These are phyloP conservation scores for Ailanthus altissimus DNA, from an alignment of 345 rosid species.

Conservation along the genomic window DNA sequence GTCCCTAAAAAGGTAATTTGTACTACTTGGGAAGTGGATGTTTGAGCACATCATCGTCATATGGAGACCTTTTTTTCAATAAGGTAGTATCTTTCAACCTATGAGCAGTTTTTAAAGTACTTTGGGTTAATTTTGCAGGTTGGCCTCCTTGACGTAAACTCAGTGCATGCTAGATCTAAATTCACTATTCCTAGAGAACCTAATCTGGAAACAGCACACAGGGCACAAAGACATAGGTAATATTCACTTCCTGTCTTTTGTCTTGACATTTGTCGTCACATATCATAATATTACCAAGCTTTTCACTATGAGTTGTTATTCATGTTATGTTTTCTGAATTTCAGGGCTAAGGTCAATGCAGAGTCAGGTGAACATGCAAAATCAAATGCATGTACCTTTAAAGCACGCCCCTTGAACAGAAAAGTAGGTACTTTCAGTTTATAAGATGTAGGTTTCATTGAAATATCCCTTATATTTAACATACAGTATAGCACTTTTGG, in stretches of 20 bases:
- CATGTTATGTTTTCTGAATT: slow-evolving; percentile 24
- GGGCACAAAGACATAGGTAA: slow-evolving; percentile 55
- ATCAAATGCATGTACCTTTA: slow-evolving; percentile 31
- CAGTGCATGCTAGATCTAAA: slow-evolving; percentile 28
- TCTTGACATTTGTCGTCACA: neutral
- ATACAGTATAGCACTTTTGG: neutral
- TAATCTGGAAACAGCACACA: slow-evolving; percentile 52
- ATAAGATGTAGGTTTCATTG: neutral
- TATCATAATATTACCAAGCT: neutral
- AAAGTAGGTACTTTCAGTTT: slow-evolving; percentile 42
- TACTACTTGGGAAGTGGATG: neutral
- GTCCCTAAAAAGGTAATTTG: slow-evolving; percentile 38
- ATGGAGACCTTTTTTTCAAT: neutral
- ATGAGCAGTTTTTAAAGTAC: slow-evolving; percentile 12
- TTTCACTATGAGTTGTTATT: neutral
- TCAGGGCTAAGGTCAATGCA: slow-evolving; percentile 42
- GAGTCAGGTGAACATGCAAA: slow-evolving; percentile 32
- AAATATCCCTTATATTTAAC: neutral
- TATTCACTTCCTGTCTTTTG: neutral
- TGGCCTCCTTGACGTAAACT: slow-evolving; percentile 24
- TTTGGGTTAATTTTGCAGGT: slow-evolving; percentile 30
- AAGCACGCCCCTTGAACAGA: slow-evolving; percentile 47
- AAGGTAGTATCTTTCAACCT: neutral
- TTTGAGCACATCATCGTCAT: neutral
- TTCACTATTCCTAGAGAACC: slow-evolving; percentile 62